Evolutionary conservation across 2,329 filamentous ascomycete genomes (phyloP).

Genomic region (Colletotrichum tabaci): DNA sequence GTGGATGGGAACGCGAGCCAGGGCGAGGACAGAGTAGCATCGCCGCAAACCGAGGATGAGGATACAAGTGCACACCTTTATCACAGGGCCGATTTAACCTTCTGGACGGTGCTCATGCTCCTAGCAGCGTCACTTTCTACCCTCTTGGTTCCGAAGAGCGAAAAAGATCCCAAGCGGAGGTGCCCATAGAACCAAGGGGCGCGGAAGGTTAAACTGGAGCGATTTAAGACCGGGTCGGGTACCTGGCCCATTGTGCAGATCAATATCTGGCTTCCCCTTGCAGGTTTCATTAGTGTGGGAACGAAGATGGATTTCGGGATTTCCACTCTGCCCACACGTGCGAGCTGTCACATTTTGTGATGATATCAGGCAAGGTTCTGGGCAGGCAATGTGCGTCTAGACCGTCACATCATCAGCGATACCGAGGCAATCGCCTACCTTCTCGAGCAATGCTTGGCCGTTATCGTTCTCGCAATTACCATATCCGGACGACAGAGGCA

Average conservation of each 20-base stretch:
- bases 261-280: slow-evolving; percentile 32
- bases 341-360: slow-evolving; percentile 3
- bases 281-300: slow-evolving; percentile 39
- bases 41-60: background rate
- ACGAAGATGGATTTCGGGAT: background rate
- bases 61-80: slow-evolving; percentile 7
- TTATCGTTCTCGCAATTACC: background rate
- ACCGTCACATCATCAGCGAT: background rate
- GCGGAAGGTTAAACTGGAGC: background rate
- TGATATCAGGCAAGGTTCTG: background rate
- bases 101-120: slow-evolving; percentile 26
- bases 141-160: too few species aligned
- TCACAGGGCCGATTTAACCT: slow-evolving; percentile 39
- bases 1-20: slow-evolving; percentile 18
- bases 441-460: slow-evolving; percentile 8
- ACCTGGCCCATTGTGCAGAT: slow-evolving; percentile 30
- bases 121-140: background rate
- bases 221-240: slow-evolving; percentile 12
- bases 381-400: slow-evolving; percentile 8
- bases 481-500: background rate
- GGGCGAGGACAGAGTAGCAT: slow-evolving; percentile 28
- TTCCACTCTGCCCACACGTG: background rate
- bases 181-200: background rate
- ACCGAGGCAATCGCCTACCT: background rate
- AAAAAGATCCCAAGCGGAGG: slow-evolving; percentile 5